Base-by-base conservation (phyloP, 306 rosid genomes). In the Glycine soja region DNA sequence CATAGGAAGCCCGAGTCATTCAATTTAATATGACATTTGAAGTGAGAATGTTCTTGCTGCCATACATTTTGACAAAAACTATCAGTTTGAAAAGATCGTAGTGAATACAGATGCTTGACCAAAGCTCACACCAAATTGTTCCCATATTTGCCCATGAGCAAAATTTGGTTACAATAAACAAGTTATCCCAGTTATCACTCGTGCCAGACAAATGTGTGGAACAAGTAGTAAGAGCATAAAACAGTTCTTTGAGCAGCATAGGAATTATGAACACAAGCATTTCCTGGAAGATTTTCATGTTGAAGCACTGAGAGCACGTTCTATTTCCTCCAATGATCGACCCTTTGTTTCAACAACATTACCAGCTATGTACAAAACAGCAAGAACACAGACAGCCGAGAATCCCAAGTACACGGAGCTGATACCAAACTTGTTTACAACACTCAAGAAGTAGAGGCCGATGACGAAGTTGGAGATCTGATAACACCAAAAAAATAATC, bases 301-400 rank as follows among this genome's bases (percentile, higher is more conserved):
- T 65, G 94, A 68, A 24, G 94, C 46, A 58, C 84, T 91, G 8
- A 95, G 93, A 19, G 91, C 97, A 2, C 88, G 90, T 80, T 95
- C 99, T 51, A 95, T 95, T 84, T 93, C 99, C 86, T 95, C 99
- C 89, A 95, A 75, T 0, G 99, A 95, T 47, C 98, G 88, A 16
- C 99, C 99, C 88, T 95, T 95, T 0, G 99, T 95, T 89, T 95
- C 99, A 52, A 95, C 98, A 1, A 95, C 94, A 11, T 93, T 95
- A 71, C 92, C 83, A 3, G 97, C 82, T 85, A 91, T 83, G 93
- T 95, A 95, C 85, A 93, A 10, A 82, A 95, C 96, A 32, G 98
- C 99, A 30, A 95, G 97, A 85, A 86, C 72, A 76, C 99, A 95
- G 64, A 93, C 88, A 38, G 79, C 80, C 2, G 97, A 52, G 65